These are phyloP conservation scores for Hordeum pubiflorum DNA, from an alignment of 202 grass and related monocot genomes.

Conservation along the genomic window DNA sequence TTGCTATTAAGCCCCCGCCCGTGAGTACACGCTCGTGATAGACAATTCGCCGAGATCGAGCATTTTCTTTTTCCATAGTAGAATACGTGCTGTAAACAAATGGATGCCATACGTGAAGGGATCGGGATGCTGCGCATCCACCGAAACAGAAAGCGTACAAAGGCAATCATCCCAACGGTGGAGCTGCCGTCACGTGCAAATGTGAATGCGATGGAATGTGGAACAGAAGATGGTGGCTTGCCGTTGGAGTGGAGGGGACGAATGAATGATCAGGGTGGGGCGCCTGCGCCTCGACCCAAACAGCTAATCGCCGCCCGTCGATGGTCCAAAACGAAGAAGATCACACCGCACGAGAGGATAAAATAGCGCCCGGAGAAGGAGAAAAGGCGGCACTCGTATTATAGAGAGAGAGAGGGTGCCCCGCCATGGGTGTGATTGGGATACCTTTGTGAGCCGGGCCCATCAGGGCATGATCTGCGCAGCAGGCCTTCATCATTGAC, in stretches of 20 bases:
- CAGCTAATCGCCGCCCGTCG: neutral
- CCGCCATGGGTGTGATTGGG: neutral
- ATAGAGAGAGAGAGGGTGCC: neutral
- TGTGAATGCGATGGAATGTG: neutral
- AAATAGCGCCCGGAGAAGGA: neutral
- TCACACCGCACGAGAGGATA: neutral
- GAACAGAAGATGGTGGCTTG: neutral
- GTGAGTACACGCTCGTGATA: too few species aligned
- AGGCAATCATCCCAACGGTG: neutral
- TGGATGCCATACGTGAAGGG: neutral
- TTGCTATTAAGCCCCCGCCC: neutral
- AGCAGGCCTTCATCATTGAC: neutral
- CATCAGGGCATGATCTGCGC: neutral
- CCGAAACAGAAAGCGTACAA: neutral
- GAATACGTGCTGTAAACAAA: neutral
- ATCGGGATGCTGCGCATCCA: neutral
- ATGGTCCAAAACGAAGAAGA: neutral
- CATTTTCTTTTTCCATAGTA: neutral
- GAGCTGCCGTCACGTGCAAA: neutral
- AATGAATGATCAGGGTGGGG: neutral
- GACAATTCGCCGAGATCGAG: neutral
- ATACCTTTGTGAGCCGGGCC: neutral
- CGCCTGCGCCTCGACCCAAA: neutral
- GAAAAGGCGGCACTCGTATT: neutral
- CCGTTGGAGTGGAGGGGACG: neutral